Conservation (phyloP, 345 rosid species). For the Salix dunnii region DNA sequence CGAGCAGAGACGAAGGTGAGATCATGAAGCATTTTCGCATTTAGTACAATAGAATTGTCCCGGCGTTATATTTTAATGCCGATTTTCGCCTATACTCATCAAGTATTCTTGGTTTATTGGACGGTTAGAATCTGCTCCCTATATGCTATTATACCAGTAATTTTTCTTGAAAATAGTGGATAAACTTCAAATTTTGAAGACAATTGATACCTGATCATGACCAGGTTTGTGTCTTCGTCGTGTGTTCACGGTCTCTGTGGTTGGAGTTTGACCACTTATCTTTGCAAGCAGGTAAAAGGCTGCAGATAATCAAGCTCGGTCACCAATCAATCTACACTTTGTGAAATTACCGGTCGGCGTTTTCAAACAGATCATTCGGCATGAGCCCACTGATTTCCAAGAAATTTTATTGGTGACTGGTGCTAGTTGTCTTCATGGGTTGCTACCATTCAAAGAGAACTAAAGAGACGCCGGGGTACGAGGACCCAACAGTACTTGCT, state of each 20-base stretch:
- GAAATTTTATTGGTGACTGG: neutral
- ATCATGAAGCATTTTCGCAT: neutral
- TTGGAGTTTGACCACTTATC: neutral
- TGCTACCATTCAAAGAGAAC: constrained; percentile 40
- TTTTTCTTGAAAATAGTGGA: neutral
- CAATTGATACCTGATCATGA: neutral
- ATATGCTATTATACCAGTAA: neutral
- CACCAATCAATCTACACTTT: neutral
- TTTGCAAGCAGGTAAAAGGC: neutral
- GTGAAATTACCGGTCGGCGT: constrained; percentile 7
- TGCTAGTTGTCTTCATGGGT: constrained; percentile 34
- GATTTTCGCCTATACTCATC: neutral
- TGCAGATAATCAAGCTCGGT: neutral
- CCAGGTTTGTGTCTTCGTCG: neutral
- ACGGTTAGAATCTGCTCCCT: neutral
- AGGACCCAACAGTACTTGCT: constrained; percentile 66
- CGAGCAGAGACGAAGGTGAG: too few species aligned
- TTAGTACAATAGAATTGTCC: neutral
- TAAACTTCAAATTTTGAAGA: neutral
- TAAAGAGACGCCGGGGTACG: constrained; percentile 47
- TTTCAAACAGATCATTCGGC: neutral
- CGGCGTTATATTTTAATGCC: neutral
- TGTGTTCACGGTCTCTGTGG: neutral
- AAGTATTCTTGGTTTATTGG: neutral
- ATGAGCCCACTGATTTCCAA: constrained; percentile 10